Percentiles rank a stretch among this genome's conserved stretches.
phyloP scores from a whole-genome alignment of 306 rosid species.

The Dalbergia cochinchinensis region DNA sequence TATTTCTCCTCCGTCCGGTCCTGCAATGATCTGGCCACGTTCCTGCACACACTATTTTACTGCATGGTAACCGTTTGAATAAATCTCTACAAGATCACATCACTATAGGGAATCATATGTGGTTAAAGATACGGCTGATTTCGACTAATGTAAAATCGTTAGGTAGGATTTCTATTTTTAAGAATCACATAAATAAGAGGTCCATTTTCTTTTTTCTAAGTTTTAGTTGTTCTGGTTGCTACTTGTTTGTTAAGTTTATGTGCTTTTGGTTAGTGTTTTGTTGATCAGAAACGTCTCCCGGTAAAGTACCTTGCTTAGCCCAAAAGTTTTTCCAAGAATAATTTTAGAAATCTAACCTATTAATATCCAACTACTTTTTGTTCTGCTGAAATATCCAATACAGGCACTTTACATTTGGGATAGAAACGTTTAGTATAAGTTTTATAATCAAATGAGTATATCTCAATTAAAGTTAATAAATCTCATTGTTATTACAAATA shows the following conservation, averaged over 20 bases:
- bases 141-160: conserved; percentile 1
- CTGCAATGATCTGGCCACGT: conserved; percentile 49
- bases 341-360: conserved; percentile 11
- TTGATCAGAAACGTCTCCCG: conserved; percentile 7
- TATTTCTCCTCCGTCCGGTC: background rate
- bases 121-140: background rate
- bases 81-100: conserved; percentile 13
- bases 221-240: background rate
- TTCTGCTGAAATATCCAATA: conserved; percentile 16
- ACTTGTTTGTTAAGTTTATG: background rate
- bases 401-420: background rate
- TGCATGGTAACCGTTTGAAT: background rate
- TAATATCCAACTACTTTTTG: background rate
- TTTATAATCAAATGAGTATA: too few relatives aligned
- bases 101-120: conserved; percentile 7
- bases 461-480: too few relatives aligned
- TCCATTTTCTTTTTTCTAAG: conserved; percentile 19
- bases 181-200: too few relatives aligned
- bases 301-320: background rate
- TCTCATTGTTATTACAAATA: too few relatives aligned
- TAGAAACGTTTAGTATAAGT: background rate
- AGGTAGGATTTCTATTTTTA: background rate
- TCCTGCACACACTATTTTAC: conserved; percentile 28
- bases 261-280: conserved; percentile 16
- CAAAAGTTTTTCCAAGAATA: background rate